Conservation (phyloP, 2,329 filamentous ascomycete species). For the Penicillium sp. region DNA sequence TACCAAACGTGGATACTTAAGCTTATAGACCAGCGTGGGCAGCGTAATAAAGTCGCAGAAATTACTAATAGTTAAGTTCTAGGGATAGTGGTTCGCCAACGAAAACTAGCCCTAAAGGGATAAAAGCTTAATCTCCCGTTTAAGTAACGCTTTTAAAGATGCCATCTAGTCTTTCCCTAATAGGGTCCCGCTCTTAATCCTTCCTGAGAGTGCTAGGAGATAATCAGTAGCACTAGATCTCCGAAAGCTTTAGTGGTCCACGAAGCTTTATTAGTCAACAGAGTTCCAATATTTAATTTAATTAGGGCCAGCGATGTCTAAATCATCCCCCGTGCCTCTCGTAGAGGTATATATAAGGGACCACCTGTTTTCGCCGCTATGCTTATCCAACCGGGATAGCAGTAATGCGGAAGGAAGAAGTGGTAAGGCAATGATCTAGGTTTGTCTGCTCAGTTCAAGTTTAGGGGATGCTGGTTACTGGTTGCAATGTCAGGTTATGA, state of each 20-base stretch:
- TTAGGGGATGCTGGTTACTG: too few species aligned
- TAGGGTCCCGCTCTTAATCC: slow-evolving; percentile 61
- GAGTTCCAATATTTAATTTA: slow-evolving; percentile 46
- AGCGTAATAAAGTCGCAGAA: slow-evolving; percentile 72
- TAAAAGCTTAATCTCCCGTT: slow-evolving; percentile 65
- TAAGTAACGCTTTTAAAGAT: slow-evolving; percentile 65
- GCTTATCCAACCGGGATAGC: slow-evolving; percentile 11
- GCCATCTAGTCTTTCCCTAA: slow-evolving; percentile 57
- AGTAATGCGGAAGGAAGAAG: too few species aligned
- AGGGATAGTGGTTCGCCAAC: slow-evolving; percentile 59
- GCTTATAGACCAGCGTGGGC: slow-evolving; percentile 75
- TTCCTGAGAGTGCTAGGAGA: slow-evolving; percentile 60
- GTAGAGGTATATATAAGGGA: background rate
- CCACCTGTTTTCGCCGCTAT: background rate
- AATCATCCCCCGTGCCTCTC: background rate
- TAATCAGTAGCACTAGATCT: slow-evolving; percentile 47
- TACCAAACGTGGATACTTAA: slow-evolving; percentile 74
- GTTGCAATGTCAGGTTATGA: too few species aligned
- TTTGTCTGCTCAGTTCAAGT: too few species aligned
- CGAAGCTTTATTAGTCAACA: slow-evolving; percentile 13
- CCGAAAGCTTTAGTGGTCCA: slow-evolving; percentile 4
- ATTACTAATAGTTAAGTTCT: slow-evolving; percentile 65
- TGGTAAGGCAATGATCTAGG: too few species aligned
- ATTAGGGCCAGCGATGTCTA: slow-evolving; percentile 7
- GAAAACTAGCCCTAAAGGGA: slow-evolving; percentile 63